Percentiles rank a stretch among this genome's conserved stretches.
Conservation (phyloP, 2,329 filamentous ascomycete genomes). For the Fonsecaea multimorphosa region DNA sequence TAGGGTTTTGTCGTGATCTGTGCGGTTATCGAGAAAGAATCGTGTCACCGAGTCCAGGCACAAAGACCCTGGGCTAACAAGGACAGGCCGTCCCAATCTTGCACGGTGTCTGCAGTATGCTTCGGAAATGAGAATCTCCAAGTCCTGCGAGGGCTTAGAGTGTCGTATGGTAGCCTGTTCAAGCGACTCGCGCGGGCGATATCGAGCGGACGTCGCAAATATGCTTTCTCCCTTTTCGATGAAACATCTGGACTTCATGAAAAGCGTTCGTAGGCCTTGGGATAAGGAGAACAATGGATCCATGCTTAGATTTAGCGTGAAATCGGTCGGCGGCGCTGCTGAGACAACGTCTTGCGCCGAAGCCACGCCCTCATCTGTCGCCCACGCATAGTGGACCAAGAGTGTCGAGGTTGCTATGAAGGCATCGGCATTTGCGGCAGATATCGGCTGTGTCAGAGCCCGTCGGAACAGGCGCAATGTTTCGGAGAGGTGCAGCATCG, state of each 20-base stretch:
- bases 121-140: constrained; percentile 1
- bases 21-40: not conserved
- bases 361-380: not conserved
- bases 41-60: not conserved
- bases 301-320: not conserved
- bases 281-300: constrained; percentile 6
- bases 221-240: not conserved
- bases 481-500: constrained; percentile 1
- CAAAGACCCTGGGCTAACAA: not conserved
- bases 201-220: not conserved
- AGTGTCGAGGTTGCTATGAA: constrained; percentile 12
- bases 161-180: not conserved
- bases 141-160: not conserved
- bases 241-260: constrained; percentile 1
- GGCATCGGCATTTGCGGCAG: not conserved
- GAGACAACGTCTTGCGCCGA: not conserved
- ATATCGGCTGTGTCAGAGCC: not conserved
- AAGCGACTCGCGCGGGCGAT: not conserved
- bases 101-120: not conserved
- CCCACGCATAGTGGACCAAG: constrained; percentile 12
- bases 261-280: constrained; percentile 1
- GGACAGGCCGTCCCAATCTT: not conserved
- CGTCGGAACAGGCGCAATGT: constrained; percentile 1
- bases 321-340: not conserved
- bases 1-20: not conserved